Conservation (phyloP, 495 filamentous ascomycete genomes). For the Eremomyces bilateralis region DNA sequence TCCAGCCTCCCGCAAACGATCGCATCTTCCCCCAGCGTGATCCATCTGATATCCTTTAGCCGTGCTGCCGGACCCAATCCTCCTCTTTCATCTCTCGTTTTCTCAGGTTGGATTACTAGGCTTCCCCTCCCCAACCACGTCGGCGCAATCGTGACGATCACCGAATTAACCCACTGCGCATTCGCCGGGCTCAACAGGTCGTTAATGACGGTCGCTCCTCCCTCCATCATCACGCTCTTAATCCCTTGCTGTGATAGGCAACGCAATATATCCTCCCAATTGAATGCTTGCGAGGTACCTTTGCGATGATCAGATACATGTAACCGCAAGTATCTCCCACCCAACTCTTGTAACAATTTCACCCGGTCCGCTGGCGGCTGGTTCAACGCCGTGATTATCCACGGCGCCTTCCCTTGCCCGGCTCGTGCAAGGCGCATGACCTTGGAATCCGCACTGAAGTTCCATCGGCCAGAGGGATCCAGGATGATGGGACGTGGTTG, state of each 20-base stretch:
- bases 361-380: background rate
- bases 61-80: background rate
- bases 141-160: constrained; percentile 4
- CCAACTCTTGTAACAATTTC: constrained; percentile 3
- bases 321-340: constrained; percentile 5
- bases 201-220: constrained; percentile 1
- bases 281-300: constrained; percentile 9
- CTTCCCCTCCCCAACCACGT: constrained; percentile 2
- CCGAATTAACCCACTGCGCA: constrained; percentile 1
- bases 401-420: constrained; percentile 50
- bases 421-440: constrained; percentile 40
- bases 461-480: constrained; percentile 53
- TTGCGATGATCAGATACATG: background rate
- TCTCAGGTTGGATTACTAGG: background rate
- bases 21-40: background rate
- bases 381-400: constrained; percentile 33
- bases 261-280: constrained; percentile 41
- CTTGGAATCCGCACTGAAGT: constrained; percentile 28
- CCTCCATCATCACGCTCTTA: constrained; percentile 4
- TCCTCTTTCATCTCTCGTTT: background rate
- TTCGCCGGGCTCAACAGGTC: background rate
- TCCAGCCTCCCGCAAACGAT: background rate
- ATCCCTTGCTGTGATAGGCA: constrained; percentile 18
- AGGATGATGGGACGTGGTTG: constrained; percentile 66
- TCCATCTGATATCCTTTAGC: background rate